Evolutionary conservation across 331 rosid species (phyloP), one percentile per base, ranked within the genome.

Genomic region (Stylosanthes scabra): DNA sequence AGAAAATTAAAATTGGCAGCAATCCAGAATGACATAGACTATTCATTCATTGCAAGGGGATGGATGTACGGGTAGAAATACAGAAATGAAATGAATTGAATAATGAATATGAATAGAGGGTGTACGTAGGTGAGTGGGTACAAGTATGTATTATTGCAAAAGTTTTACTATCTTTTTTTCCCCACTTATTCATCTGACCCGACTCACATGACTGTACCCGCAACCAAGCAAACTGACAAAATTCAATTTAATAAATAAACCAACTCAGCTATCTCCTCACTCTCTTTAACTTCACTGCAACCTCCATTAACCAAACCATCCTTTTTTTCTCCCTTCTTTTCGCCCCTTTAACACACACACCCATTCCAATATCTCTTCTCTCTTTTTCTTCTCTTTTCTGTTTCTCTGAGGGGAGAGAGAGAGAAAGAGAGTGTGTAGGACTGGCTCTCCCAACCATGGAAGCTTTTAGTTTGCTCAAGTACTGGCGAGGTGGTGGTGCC

Each of bases 361-460:
- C n/a, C n/a, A n/a, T n/a, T n/a, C 10, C 4, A 3, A 9, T 1
- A 4, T 46, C 51, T 8, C 51, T 1, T n/a, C n/a, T 11, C 13
- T 34, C 4, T 46, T 46, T 3, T 11, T 11, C 11, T 25, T 62
- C 54, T 55, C 59, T 59, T 74, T 29, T 1, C n/a, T 20, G 25
- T 20, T 20, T 20, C 1, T 20, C 25, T 20, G 25, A 20, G 25
- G 25, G 1, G 25, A 20, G 25, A 20, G 25, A 20, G 25, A 20
- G 25, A 20, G 25, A 20, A 1, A 11, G 28, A 44, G 11, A 86
- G 42, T 39, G 42, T 39, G 39, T 34, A 42, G 46, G 80, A 72
- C 99, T 95, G 99, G 97, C 99, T 90, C 97, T 95, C 97, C 99
- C 99, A 79, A 95, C 98, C 45, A 95, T 95, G 99, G 99, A 95